Percentiles rank a stretch among this genome's conserved stretches.
phyloP scores from a whole-genome alignment of 169 alveolate species.

The Plasmodium coatneyi region DNA sequence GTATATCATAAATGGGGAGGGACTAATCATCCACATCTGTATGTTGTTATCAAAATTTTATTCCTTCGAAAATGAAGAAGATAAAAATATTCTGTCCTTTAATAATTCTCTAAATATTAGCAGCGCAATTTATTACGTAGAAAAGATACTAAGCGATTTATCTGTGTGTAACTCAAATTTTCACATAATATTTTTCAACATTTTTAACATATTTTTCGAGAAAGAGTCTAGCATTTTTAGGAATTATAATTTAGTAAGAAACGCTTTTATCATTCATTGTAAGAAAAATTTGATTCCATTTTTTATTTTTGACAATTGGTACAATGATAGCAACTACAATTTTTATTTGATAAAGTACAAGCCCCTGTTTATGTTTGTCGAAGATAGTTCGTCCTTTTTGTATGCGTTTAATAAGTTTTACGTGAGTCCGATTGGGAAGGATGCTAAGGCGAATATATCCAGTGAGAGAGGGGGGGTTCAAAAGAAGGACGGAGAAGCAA shows the following conservation, averaged over 20 bases:
- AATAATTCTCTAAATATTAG: slow-evolving; percentile 51
- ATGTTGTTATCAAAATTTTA: slow-evolving; percentile 69
- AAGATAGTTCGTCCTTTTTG: slow-evolving; percentile 85
- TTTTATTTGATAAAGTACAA: slow-evolving; percentile 75
- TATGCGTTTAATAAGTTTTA: slow-evolving; percentile 78
- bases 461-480: background rate
- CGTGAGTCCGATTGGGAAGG: slow-evolving; percentile 33
- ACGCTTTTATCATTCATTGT: slow-evolving; percentile 79
- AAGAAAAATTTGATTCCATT: slow-evolving; percentile 76
- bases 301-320: slow-evolving; percentile 80
- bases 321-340: slow-evolving; percentile 75
- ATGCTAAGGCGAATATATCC: background rate
- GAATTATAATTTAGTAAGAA: slow-evolving; percentile 74
- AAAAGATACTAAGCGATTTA: slow-evolving; percentile 47
- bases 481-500: slow-evolving; percentile 14
- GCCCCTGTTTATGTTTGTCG: slow-evolving; percentile 83
- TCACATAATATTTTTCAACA: slow-evolving; percentile 80
- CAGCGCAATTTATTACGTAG: slow-evolving; percentile 64
- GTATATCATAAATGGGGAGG: slow-evolving; percentile 71
- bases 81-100: slow-evolving; percentile 57
- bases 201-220: slow-evolving; percentile 77
- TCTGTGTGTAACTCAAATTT: slow-evolving; percentile 70
- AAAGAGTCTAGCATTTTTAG: slow-evolving; percentile 45
- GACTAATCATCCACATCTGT: slow-evolving; percentile 50
- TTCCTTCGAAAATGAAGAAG: slow-evolving; percentile 52